Conservation (phyloP, 805 yeast species). For the Teunomyces gatunensis region DNA sequence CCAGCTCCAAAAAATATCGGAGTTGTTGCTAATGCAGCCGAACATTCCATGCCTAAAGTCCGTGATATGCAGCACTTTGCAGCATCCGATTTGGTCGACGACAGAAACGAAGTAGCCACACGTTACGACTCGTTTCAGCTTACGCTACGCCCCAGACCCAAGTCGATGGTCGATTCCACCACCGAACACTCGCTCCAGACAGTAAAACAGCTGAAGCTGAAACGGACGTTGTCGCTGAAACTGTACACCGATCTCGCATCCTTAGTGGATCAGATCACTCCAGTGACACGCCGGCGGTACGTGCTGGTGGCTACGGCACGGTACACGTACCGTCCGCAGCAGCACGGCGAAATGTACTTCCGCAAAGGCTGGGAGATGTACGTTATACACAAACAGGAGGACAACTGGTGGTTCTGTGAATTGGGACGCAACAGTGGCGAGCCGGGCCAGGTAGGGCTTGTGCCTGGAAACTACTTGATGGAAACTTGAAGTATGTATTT, state of each 20-base stretch:
- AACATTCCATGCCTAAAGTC: constrained; percentile 13
- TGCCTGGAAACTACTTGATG: constrained; percentile 41
- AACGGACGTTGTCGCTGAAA: constrained; percentile 27
- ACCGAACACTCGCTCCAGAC: constrained; percentile 2
- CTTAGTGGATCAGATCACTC: constrained; percentile 29
- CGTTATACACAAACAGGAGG: constrained; percentile 42
- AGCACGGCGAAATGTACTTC: constrained; percentile 40
- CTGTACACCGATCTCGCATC: constrained; percentile 33
- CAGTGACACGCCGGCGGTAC: constrained; percentile 28
- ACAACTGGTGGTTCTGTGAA: constrained; percentile 45
- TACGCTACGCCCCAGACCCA: constrained; percentile 17
- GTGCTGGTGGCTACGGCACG: constrained; percentile 37
- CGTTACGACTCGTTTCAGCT: constrained; percentile 33
- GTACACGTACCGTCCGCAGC: constrained; percentile 40
- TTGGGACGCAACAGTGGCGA: constrained; percentile 34
- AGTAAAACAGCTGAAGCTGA: background rate
- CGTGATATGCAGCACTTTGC: constrained; percentile 10
- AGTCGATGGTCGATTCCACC: constrained; percentile 24
- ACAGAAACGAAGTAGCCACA: constrained; percentile 35
- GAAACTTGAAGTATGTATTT: constrained; percentile 25
- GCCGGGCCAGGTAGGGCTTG: constrained; percentile 38
- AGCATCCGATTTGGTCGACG: constrained; percentile 33
- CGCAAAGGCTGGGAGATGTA: constrained; percentile 42
- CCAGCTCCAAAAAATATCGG: background rate
- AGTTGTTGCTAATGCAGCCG: constrained; percentile 11